Evolutionary conservation across 2,329 filamentous ascomycete genomes (phyloP).

Genomic region (Zymoseptoria passerinii): DNA sequence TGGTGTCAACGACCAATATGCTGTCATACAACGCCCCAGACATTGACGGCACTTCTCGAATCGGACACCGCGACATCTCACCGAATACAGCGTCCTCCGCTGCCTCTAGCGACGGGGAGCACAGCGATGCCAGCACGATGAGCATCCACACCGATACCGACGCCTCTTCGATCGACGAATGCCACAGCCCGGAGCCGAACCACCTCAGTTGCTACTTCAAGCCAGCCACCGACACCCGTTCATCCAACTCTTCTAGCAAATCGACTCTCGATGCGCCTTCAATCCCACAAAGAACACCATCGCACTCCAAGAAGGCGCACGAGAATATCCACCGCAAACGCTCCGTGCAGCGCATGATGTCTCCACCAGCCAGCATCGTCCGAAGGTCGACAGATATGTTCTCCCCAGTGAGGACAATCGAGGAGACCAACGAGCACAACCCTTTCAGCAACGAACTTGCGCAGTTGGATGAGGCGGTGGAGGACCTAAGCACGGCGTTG

Average conservation of each 20-base stretch:
- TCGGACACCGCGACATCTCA: constrained; percentile 20
- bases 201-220: constrained; percentile 52
- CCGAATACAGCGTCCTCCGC: constrained; percentile 32
- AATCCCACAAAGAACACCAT: constrained; percentile 70
- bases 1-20: constrained; percentile 93
- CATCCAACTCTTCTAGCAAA: constrained; percentile 52
- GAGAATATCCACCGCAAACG: constrained; percentile 64
- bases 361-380: constrained; percentile 40
- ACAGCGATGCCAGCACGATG: constrained; percentile 57
- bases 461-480: constrained; percentile 84
- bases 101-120: constrained; percentile 56
- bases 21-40: constrained; percentile 91
- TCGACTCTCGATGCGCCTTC: constrained; percentile 49
- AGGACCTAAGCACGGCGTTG: constrained; percentile 63
- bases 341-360: constrained; percentile 44
- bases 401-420: constrained; percentile 16
- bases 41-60: constrained; percentile 39
- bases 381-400: constrained; percentile 43
- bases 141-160: constrained; percentile 57
- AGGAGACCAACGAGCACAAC: constrained; percentile 42
- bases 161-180: constrained; percentile 45
- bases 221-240: constrained; percentile 34
- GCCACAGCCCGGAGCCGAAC: constrained; percentile 42
- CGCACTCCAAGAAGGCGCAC: constrained; percentile 82
- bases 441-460: constrained; percentile 87